Conservation (phyloP, 2,329 filamentous ascomycete genomes). For the Neonectria magnoliae region DNA sequence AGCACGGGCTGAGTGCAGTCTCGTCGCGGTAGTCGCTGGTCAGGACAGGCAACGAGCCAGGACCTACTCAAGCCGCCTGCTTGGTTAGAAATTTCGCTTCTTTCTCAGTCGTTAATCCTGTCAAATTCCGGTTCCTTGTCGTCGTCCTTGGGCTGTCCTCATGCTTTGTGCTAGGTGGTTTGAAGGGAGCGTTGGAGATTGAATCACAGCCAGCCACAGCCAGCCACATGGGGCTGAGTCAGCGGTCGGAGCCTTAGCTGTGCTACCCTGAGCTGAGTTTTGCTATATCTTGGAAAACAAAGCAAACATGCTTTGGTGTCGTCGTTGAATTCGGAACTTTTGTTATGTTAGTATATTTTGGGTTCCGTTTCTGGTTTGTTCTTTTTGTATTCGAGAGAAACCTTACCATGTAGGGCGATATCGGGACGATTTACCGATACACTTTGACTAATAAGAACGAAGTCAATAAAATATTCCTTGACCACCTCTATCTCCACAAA, state of each 20-base stretch:
- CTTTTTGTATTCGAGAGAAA: neutral
- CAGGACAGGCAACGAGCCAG: neutral
- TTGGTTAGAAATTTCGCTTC: neutral
- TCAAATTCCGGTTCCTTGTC: constrained; percentile 3
- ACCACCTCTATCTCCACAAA: no score
- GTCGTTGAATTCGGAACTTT: neutral
- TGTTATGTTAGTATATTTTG: neutral
- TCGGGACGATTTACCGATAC: no score
- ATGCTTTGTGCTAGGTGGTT: constrained; percentile 3
- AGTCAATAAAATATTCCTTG: no score
- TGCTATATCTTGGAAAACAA: neutral
- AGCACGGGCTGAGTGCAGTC: constrained; percentile 3
- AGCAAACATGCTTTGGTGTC: neutral
- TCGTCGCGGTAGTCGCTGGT: constrained; percentile 3
- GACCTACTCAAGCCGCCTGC: neutral
- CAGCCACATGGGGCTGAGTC: constrained; percentile 16
- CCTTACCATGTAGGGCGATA: neutral
- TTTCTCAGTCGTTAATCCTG: neutral
- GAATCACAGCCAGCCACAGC: constrained; percentile 8
- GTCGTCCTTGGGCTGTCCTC: constrained; percentile 7
- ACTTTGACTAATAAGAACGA: no score
- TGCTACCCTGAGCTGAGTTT: neutral
- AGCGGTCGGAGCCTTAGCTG: neutral
- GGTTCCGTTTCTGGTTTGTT: neutral
- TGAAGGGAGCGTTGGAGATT: constrained; percentile 9